Conservation (phyloP, 805 yeast species). For the Ogataea kodamae region DNA sequence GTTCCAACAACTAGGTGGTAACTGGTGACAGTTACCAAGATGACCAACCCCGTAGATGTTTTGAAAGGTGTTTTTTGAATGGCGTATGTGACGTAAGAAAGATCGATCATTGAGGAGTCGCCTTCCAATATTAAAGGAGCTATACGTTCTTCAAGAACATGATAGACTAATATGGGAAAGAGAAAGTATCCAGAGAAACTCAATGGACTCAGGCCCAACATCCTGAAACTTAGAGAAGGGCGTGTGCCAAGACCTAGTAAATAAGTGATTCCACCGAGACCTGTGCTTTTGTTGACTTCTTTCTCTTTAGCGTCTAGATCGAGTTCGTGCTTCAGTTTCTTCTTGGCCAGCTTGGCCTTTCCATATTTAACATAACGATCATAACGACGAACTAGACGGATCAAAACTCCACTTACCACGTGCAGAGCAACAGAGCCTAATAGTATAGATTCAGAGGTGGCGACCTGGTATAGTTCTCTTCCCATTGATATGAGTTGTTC, state of each 20-base stretch:
- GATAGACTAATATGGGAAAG: constrained; percentile 42
- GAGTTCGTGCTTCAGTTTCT: background rate
- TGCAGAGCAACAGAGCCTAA: constrained; percentile 49
- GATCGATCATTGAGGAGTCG: constrained; percentile 53
- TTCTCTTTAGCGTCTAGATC: constrained; percentile 11
- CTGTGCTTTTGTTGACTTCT: constrained; percentile 41
- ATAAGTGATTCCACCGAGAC: constrained; percentile 61
- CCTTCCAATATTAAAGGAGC: constrained; percentile 58
- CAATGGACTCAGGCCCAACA: constrained; percentile 52
- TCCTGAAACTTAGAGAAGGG: constrained; percentile 41
- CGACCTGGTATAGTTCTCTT: constrained; percentile 57
- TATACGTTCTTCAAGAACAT: constrained; percentile 44
- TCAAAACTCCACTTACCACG: constrained; percentile 47
- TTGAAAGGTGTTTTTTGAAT: constrained; percentile 16
- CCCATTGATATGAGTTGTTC: constrained; percentile 58
- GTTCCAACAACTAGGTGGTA: constrained; percentile 59
- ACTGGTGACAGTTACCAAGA: constrained; percentile 37
- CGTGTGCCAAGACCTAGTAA: constrained; percentile 53
- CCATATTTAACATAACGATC: constrained; percentile 29
- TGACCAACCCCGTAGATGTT: constrained; percentile 29
- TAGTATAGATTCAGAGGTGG: constrained; percentile 46
- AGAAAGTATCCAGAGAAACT: constrained; percentile 58
- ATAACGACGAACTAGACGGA: constrained; percentile 39
- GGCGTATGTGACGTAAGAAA: constrained; percentile 48
- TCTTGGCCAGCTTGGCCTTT: constrained; percentile 12